A percentile compares a stretch with the other conserved stretches of the same genome.
Evolutionary conservation across 2,329 filamentous ascomycete genomes (phyloP).

Genomic region (Fusarium armeniacum): DNA sequence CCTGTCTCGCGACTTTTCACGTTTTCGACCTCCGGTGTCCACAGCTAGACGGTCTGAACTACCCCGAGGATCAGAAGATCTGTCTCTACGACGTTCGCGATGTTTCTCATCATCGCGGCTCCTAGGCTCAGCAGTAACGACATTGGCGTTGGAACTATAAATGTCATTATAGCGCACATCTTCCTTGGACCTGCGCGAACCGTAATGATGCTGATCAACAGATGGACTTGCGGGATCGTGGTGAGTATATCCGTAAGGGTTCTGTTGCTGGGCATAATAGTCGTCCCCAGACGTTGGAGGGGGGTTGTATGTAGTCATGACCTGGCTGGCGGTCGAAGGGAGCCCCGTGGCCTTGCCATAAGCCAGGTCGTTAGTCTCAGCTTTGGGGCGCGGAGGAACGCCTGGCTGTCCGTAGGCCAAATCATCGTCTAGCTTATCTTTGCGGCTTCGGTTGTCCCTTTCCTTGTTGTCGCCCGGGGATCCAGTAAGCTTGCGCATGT

Average conservation of each 20-base stretch:
- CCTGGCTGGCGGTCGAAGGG: conserved; percentile 44
- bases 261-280: conserved; percentile 32
- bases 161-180: conserved; percentile 54
- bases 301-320: conserved; percentile 49
- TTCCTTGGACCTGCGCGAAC: conserved; percentile 40
- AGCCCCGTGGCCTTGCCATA: conserved; percentile 45
- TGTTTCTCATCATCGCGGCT: conserved; percentile 55
- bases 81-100: conserved; percentile 53
- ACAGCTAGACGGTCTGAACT: conserved; percentile 46
- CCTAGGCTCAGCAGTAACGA: conserved; percentile 60
- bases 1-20: conserved; percentile 47
- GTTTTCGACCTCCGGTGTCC: conserved; percentile 43
- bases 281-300: conserved; percentile 19
- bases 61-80: conserved; percentile 33
- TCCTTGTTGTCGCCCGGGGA: conserved; percentile 50
- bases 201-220: conserved; percentile 43
- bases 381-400: conserved; percentile 45
- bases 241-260: conserved; percentile 34
- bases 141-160: conserved; percentile 56
- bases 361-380: conserved; percentile 43
- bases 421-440: conserved; percentile 59
- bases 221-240: conserved; percentile 36
- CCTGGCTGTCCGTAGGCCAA: conserved; percentile 64
- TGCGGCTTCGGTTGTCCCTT: conserved; percentile 55
- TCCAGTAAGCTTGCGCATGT: conserved; percentile 57